phyloP scores from a whole-genome alignment of 192 early-diverging fungal genomes.

The Chytriomyces confervae region DNA sequence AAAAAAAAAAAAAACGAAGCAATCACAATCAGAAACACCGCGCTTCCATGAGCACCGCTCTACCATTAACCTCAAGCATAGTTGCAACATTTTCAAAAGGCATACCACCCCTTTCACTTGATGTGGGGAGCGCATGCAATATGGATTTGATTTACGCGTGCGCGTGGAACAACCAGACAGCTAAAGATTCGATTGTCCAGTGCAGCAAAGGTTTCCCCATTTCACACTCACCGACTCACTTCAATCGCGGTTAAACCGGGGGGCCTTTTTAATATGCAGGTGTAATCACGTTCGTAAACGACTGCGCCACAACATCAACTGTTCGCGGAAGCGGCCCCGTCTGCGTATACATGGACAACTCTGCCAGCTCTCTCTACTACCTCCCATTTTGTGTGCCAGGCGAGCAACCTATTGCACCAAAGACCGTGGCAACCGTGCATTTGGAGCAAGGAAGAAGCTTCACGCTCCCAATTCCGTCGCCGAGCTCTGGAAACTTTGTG shows the following conservation, averaged over 20 bases:
- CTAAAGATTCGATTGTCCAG: slow-evolving; percentile 2
- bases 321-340: neutral
- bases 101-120: slow-evolving; percentile 3
- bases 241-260: neutral
- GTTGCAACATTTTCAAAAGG: neutral
- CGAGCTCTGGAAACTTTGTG: neutral
- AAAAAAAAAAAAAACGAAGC: too few relatives aligned
- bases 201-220: neutral
- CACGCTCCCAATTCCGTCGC: neutral
- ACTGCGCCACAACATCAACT: neutral
- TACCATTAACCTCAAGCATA: neutral
- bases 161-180: neutral
- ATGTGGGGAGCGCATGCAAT: neutral
- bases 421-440: neutral
- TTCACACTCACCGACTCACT: too few relatives aligned
- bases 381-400: slow-evolving; percentile 20
- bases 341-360: slow-evolving; percentile 16
- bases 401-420: neutral
- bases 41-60: too few relatives aligned
- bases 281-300: neutral
- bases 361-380: neutral
- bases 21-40: too few relatives aligned
- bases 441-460: neutral
- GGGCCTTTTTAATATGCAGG: neutral
- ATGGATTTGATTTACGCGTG: slow-evolving; percentile 9